phyloP scores from a whole-genome alignment of 108 stramenopile species.

The Skeletonema grethae region DNA sequence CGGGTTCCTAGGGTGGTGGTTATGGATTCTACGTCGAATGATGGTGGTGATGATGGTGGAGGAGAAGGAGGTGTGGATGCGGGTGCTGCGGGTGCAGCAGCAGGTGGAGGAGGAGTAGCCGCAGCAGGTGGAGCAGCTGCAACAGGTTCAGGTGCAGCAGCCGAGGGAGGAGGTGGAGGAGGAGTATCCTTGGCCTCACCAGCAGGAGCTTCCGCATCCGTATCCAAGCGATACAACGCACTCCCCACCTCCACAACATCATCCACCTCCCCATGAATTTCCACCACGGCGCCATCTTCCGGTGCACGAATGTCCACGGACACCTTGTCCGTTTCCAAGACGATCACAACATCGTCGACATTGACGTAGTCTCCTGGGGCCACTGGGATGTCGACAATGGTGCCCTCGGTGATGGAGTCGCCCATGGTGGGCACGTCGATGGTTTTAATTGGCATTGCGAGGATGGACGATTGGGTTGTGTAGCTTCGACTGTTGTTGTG shows the following conservation, averaged over 20 bases:
- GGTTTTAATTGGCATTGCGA: constrained; percentile 70
- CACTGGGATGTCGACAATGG: constrained; percentile 93
- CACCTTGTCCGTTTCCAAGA: constrained; percentile 99
- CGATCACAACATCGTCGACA: constrained; percentile 83
- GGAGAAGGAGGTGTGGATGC: constrained; percentile 41
- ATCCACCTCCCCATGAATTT: constrained; percentile 91
- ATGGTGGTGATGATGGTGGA: constrained; percentile 47
- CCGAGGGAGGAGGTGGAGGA: constrained; percentile 43
- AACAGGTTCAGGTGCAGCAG: constrained; percentile 42
- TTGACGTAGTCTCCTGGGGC: constrained; percentile 83
- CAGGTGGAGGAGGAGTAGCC: constrained; percentile 28
- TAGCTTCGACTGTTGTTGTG: not conserved
- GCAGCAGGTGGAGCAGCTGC: constrained; percentile 56
- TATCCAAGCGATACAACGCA: constrained; percentile 88
- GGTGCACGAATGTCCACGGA: constrained; percentile 89
- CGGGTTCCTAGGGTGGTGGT: constrained; percentile 68
- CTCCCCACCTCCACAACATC: constrained; percentile 97
- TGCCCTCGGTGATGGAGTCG: constrained; percentile 98
- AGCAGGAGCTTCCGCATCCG: constrained; percentile 75
- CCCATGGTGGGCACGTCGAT: constrained; percentile 89
- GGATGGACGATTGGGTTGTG: not conserved
- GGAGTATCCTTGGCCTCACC: constrained; percentile 19
- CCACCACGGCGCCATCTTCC: constrained; percentile 83
- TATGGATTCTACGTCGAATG: constrained; percentile 48
- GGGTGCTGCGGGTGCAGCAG: constrained; percentile 22